A percentile compares a stretch with the other conserved stretches of the same genome.
phyloP scores from a whole-genome alignment of 2,329 filamentous ascomycete genomes.

The Colletotrichum sp. region DNA sequence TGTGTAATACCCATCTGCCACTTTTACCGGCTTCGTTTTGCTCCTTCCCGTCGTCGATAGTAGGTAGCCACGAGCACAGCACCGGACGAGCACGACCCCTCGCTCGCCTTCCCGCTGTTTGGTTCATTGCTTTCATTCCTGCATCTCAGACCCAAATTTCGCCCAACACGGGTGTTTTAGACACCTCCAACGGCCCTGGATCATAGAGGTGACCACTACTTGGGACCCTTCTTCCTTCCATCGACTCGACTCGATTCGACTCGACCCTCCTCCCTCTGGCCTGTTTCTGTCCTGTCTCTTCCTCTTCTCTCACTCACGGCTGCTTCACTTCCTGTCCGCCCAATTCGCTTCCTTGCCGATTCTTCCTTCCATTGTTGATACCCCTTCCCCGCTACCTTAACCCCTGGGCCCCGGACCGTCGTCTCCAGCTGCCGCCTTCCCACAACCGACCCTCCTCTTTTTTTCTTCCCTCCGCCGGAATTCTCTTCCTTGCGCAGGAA shows the following conservation, averaged over 20 bases:
- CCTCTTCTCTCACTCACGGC: background rate
- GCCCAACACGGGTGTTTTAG: background rate
- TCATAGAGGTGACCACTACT: background rate
- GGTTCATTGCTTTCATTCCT: background rate
- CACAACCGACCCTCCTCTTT: background rate
- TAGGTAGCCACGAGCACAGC: background rate
- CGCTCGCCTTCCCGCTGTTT: background rate
- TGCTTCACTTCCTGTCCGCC: background rate
- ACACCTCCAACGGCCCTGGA: background rate
- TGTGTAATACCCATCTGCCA: background rate
- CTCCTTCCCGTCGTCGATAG: background rate
- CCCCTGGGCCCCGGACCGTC: background rate
- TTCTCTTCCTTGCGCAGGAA: constrained; percentile 5
- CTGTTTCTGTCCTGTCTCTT: background rate
- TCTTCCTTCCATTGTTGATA: constrained; percentile 19
- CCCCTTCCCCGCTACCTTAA: background rate
- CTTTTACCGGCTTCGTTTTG: background rate
- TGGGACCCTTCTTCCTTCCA: background rate
- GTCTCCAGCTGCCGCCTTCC: background rate
- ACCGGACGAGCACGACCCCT: background rate
- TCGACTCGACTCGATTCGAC: background rate
- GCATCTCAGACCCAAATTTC: background rate
- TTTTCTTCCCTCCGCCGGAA: background rate
- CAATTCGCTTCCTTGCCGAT: background rate
- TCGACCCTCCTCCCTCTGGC: background rate